Evolutionary conservation across 352 stramenopile genomes (phyloP).

Genomic region (Globisporangium uncinulatum): DNA sequence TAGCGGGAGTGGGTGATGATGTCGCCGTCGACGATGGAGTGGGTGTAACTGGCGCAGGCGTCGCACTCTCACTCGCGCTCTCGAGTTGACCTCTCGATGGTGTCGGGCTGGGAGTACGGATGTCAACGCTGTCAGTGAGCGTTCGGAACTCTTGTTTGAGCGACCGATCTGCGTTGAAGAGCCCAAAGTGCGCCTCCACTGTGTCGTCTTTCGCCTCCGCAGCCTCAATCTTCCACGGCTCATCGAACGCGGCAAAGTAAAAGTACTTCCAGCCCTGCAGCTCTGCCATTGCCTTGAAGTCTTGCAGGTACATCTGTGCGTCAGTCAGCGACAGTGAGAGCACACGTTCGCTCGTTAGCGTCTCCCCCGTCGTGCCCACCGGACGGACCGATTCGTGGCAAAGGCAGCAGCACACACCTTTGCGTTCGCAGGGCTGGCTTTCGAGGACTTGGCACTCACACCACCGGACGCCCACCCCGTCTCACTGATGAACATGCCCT

Average conservation of each 20-base stretch:
- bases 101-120: no score
- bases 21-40: no score
- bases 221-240: conserved; percentile 48
- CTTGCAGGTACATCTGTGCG: conserved; percentile 42
- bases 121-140: no score
- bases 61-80: no score
- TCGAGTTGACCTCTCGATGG: no score
- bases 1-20: no score
- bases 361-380: no score
- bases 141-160: no score
- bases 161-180: conserved; percentile 36
- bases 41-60: no score
- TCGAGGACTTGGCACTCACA: neutral
- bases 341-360: no score
- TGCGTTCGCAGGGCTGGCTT: conserved; percentile 2
- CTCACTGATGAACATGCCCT: conserved; percentile 56
- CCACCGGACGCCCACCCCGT: conserved; percentile 59
- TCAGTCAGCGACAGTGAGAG: conserved; percentile 22
- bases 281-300: conserved; percentile 44
- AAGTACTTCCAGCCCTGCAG: conserved; percentile 44
- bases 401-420: conserved; percentile 19
- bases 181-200: conserved; percentile 65
- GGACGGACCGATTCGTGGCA: no score
- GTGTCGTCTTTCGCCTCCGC: conserved; percentile 39
- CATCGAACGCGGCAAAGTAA: conserved; percentile 67